phyloP scores from a whole-genome alignment of 179 eudicot genomes.

The Camellia oleifera region DNA sequence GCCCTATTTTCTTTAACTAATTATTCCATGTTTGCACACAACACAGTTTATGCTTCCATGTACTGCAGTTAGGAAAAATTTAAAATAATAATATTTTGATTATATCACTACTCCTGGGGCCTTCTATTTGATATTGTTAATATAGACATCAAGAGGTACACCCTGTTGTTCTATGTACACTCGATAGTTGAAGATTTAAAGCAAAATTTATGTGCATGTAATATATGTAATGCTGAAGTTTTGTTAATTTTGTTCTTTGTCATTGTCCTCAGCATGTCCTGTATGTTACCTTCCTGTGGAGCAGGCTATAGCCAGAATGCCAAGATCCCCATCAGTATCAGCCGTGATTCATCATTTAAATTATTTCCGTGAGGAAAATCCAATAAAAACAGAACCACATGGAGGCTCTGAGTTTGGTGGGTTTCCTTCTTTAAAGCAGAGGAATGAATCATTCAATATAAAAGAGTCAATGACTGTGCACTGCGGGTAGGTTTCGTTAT shows the following conservation, averaged over 20 bases:
- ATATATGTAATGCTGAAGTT: background rate
- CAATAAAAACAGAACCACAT: conserved; percentile 51
- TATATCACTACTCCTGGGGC: background rate
- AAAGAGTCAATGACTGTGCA: conserved; percentile 88
- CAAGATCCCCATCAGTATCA: conserved; percentile 62
- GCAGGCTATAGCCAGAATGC: conserved; percentile 78
- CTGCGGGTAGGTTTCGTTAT: conserved; percentile 65
- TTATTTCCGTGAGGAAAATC: conserved; percentile 58
- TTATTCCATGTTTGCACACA: background rate
- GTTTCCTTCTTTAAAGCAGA: conserved; percentile 76
- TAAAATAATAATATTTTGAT: background rate
- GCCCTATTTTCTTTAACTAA: conserved; percentile 6
- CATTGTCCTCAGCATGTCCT: conserved; percentile 69
- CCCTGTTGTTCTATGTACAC: background rate
- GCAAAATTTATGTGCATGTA: background rate
- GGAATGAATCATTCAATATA: conserved; percentile 65
- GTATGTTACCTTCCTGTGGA: conserved; percentile 87
- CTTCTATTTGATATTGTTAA: background rate
- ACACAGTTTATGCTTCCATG: background rate
- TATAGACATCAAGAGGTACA: background rate
- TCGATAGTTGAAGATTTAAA: background rate
- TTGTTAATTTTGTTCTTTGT: conserved; percentile 19
- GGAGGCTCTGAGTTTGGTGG: conserved; percentile 94
- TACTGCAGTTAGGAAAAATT: background rate
- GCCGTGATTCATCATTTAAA: conserved; percentile 71